A percentile compares a stretch with the other conserved stretches of the same genome.
These are phyloP conservation scores for Lentinus polychrous DNA, from an alignment of 1,284 basidiomycete species.

Conservation along the genomic window DNA sequence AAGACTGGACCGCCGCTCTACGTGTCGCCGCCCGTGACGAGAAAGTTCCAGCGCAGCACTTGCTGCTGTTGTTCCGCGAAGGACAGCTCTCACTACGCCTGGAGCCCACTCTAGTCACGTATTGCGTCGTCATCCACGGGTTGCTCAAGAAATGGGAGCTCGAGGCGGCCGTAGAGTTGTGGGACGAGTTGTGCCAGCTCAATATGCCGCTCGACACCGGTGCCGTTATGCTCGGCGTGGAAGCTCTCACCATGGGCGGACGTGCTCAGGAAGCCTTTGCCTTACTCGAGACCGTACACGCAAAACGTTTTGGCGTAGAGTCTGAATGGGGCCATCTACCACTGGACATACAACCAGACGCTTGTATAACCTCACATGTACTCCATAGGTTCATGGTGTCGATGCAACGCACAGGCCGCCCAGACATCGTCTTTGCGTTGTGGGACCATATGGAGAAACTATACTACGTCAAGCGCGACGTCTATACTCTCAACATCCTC, in stretches of 20 bases:
- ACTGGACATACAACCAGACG: not conserved
- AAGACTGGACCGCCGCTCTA: conserved; percentile 29
- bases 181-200: conserved; percentile 33
- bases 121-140: conserved; percentile 47
- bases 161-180: conserved; percentile 35
- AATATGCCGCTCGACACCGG: conserved; percentile 37
- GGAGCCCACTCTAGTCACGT: conserved; percentile 31
- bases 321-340: not conserved
- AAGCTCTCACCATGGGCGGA: conserved; percentile 38
- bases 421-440: conserved; percentile 52
- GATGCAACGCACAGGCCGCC: conserved; percentile 42
- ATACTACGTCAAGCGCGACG: conserved; percentile 50
- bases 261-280: conserved; percentile 41
- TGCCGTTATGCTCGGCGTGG: conserved; percentile 43
- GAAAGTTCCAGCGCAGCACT: conserved; percentile 21
- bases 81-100: conserved; percentile 6
- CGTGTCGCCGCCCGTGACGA: conserved; percentile 26
- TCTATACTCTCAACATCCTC: conserved; percentile 48
- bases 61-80: conserved; percentile 26
- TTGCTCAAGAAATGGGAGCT: conserved; percentile 36
- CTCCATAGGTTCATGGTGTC: conserved; percentile 51
- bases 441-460: conserved; percentile 52
- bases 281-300: conserved; percentile 36
- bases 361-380: conserved; percentile 23
- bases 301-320: conserved; percentile 4